Percentiles rank a stretch among this genome's conserved stretches.
Evolutionary conservation across 2,329 filamentous ascomycete species (phyloP).

Genomic region (Harringtonia lauricola): DNA sequence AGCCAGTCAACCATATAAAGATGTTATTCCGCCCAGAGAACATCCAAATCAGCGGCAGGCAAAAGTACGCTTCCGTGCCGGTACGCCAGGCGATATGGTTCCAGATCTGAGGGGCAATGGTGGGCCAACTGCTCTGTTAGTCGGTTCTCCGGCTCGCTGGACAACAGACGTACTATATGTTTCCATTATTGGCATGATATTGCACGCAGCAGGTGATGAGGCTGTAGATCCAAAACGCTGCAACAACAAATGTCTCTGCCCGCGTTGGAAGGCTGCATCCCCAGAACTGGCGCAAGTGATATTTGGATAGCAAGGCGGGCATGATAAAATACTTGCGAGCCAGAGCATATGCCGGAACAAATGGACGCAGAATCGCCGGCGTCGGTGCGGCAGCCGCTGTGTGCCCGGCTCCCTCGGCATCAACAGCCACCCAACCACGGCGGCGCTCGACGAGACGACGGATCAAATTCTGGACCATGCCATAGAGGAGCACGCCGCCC

Average conservation of each 20-base stretch:
- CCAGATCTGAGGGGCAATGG: not conserved
- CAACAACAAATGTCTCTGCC: constrained; percentile 1
- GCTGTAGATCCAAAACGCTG: constrained; percentile 1
- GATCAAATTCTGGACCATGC: not conserved
- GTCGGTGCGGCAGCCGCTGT: not conserved
- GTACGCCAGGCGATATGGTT: not conserved
- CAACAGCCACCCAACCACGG: not conserved
- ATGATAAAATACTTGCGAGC: not conserved
- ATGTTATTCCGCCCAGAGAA: constrained; percentile 58
- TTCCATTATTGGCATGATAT: too few relatives aligned
- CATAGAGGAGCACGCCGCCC: not conserved
- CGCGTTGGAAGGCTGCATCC: constrained; percentile 4
- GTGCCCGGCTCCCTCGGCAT: not conserved
- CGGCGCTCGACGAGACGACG: not conserved
- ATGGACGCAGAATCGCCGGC: not conserved
- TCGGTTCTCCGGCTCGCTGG: too few relatives aligned
- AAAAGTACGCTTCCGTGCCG: not conserved
- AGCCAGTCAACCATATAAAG: constrained; percentile 55
- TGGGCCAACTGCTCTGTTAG: not conserved
- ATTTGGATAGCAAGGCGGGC: not conserved
- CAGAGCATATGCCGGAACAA: not conserved
- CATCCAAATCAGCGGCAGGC: constrained; percentile 18
- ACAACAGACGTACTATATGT: too few relatives aligned
- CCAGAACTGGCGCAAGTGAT: not conserved
- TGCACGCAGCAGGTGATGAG: constrained; percentile 1